Evolutionary conservation across 441 rosid species (phyloP).

Genomic region (Populus hybrid): DNA sequence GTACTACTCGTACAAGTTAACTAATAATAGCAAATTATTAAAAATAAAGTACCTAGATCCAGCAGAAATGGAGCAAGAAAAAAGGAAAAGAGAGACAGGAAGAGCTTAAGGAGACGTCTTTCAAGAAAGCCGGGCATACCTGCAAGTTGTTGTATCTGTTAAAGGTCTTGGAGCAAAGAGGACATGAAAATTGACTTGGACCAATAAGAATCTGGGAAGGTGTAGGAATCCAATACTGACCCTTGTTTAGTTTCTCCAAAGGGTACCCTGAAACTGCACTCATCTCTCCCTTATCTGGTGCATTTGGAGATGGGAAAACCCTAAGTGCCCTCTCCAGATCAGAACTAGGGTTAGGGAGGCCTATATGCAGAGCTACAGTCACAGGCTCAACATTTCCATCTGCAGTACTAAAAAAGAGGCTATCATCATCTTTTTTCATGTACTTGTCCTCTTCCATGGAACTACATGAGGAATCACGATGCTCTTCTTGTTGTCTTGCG

Average conservation of each 20-base stretch:
- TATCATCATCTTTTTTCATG: constrained; percentile 3
- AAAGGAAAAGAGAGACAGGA: background rate
- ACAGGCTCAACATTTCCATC: constrained; percentile 23
- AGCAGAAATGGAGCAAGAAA: background rate
- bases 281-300: no score
- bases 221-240: no score
- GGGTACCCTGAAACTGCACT: no score
- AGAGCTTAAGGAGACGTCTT: constrained; percentile 2
- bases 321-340: no score
- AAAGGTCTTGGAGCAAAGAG: constrained; percentile 61
- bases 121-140: constrained; percentile 34
- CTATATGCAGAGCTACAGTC: constrained; percentile 53
- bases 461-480: constrained; percentile 19
- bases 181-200: no score
- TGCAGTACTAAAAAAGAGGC: background rate
- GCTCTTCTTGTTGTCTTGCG: constrained; percentile 27
- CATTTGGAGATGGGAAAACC: no score
- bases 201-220: no score
- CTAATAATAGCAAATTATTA: no score
- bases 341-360: no score
- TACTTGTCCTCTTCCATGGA: constrained; percentile 33
- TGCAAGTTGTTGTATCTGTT: constrained; percentile 79
- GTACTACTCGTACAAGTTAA: background rate
- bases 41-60: background rate
- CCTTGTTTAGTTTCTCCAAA: no score